Evolutionary conservation across 176 grass and related monocot genomes (phyloP), one percentile per base, ranked within the genome.

Genomic region (Puccinellia tenuiflora): DNA sequence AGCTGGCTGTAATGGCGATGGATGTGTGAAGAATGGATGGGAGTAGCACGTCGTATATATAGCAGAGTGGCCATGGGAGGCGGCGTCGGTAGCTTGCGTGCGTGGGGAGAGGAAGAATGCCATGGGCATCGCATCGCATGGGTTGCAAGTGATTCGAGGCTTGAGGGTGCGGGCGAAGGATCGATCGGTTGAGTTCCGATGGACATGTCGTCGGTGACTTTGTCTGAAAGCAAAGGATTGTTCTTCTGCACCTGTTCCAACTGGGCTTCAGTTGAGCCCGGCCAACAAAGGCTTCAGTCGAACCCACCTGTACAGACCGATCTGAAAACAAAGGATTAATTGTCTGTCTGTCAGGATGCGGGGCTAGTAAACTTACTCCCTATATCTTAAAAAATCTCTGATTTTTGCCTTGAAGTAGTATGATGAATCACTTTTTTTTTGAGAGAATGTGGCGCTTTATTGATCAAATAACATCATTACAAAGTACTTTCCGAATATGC

Each of bases 131-230:
- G 0, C 5, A 73, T 48, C 24, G 1, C 70, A 73, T 15, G 25
- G 26, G 45, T 6, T 5, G 26, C 45, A 84, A 85, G 30, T 30
- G 80, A 85, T 89, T 89, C 77, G 65, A 75, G 53, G 30, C 65
- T 85, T 81, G 21, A 81, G 37, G 31, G 24, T 15, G 33, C 48
- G 66, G 60, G 83, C 73, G 85, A 89, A 77, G 88, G 56, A 89
- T 79, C 77, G 43, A 43, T 70, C n/a, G 14, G 67, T 15, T 43
- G 67, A 73, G 69, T 73, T 73, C 43, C 2, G 8, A 3, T 6
- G 15, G 42, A 50, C 3, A 29, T 48, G 69, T 17, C 69, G 0
- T 73, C 3, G 24, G 43, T 73, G 69, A 48, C 69, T 73, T 73
- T 0, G 3, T 15, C 43, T 9, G 7, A 2, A 48, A 73, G 69